Evolutionary conservation across 2,329 filamentous ascomycete genomes (phyloP).

Genomic region (Diaporthe helianthi): DNA sequence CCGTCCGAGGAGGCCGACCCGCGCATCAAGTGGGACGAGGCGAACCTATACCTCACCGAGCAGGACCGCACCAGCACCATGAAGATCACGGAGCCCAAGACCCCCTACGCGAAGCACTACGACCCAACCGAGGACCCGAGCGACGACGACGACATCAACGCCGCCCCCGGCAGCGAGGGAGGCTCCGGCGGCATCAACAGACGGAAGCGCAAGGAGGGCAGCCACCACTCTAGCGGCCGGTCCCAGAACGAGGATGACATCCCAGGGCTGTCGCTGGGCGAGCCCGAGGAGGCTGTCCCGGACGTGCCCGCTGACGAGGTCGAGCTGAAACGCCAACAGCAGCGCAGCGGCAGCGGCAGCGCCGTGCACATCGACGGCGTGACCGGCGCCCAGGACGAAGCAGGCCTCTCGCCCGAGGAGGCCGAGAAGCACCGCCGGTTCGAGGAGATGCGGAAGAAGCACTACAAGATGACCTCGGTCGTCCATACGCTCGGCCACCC

Average conservation of each 20-base stretch:
- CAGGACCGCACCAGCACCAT: slow-evolving; percentile 95
- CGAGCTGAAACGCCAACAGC: slow-evolving; percentile 37
- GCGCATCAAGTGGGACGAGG: slow-evolving; percentile 97
- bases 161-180: slow-evolving; percentile 67
- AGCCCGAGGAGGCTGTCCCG: slow-evolving; percentile 79
- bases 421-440: slow-evolving; percentile 91
- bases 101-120: slow-evolving; percentile 91
- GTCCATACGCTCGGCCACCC: slow-evolving; percentile 84
- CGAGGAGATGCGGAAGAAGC: slow-evolving; percentile 89
- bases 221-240: slow-evolving; percentile 19
- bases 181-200: slow-evolving; percentile 45
- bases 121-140: slow-evolving; percentile 88
- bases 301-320: slow-evolving; percentile 46
- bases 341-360: slow-evolving; percentile 56
- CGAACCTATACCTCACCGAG: slow-evolving; percentile 95
- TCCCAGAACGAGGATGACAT: slow-evolving; percentile 72
- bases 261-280: slow-evolving; percentile 88
- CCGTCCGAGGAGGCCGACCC: slow-evolving; percentile 62
- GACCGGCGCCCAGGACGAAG: slow-evolving; percentile 45
- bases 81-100: slow-evolving; percentile 99
- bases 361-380: slow-evolving; percentile 81
- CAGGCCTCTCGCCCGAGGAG: slow-evolving; percentile 72
- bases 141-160: slow-evolving; percentile 76
- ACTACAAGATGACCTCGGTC: slow-evolving; percentile 98
- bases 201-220: slow-evolving; percentile 37